These are phyloP conservation scores for Verticillium zaregamsianum DNA, from an alignment of 2,329 filamentous ascomycete species.

Conservation along the genomic window DNA sequence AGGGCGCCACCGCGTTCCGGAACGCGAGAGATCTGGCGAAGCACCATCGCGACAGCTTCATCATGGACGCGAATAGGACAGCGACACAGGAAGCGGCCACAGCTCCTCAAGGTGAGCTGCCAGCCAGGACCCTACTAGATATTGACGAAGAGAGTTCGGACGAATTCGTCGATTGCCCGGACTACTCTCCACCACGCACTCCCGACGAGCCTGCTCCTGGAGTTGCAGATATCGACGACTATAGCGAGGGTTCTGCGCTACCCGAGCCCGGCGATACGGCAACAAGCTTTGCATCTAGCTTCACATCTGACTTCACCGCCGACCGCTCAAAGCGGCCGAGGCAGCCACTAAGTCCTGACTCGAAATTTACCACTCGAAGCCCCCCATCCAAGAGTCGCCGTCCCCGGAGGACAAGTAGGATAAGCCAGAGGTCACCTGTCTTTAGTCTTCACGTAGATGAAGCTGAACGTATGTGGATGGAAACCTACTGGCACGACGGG, in stretches of 20 bases:
- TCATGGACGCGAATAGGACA: conserved; percentile 2
- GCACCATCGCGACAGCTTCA: conserved; percentile 4
- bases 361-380: neutral
- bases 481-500: neutral
- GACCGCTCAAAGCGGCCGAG: neutral
- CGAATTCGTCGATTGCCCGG: neutral
- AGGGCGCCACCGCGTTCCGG: conserved; percentile 2
- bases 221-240: too few species aligned
- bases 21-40: conserved; percentile 6
- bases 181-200: neutral
- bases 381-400: neutral
- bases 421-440: neutral
- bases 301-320: neutral
- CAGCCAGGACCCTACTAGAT: too few species aligned
- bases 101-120: neutral
- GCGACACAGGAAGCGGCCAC: neutral
- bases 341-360: neutral
- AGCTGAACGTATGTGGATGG: neutral
- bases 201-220: neutral
- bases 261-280: neutral
- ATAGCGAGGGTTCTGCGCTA: too few species aligned
- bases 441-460: too few species aligned
- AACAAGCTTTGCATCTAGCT: neutral
- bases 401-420: neutral
- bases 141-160: neutral